phyloP scores from a whole-genome alignment of 495 filamentous ascomycete genomes.

The Neurospora sublineolata region DNA sequence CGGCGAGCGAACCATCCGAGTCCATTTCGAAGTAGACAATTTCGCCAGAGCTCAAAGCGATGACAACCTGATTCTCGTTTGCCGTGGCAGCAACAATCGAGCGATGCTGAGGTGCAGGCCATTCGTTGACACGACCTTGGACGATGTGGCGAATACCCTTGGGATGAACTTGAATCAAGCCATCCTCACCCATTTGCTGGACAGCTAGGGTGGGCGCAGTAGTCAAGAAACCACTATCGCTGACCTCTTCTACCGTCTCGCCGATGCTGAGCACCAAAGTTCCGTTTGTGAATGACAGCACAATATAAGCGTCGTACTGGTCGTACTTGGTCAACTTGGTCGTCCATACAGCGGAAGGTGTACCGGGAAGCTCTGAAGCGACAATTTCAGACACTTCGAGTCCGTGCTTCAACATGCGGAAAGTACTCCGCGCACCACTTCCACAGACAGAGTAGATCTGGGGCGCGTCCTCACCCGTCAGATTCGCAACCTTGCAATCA shows the following conservation, averaged over 20 bases:
- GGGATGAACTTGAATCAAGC: slow-evolving; percentile 87
- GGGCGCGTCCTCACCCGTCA: slow-evolving; percentile 83
- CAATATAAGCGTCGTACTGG: slow-evolving; percentile 69
- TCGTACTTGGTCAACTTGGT: slow-evolving; percentile 77
- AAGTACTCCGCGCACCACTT: slow-evolving; percentile 74
- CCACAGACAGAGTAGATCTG: slow-evolving; percentile 93
- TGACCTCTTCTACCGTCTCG: slow-evolving; percentile 91
- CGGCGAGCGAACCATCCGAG: slow-evolving; percentile 74
- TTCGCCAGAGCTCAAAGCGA: slow-evolving; percentile 88
- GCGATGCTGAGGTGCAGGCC: slow-evolving; percentile 84
- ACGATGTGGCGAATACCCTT: slow-evolving; percentile 88
- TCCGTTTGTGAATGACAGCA: slow-evolving; percentile 57
- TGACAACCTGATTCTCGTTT: slow-evolving; percentile 84
- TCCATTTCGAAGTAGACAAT: slow-evolving; percentile 98
- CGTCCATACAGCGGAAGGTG: slow-evolving; percentile 87
- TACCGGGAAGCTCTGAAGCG: slow-evolving; percentile 74
- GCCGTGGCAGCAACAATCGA: slow-evolving; percentile 93
- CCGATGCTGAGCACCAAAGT: slow-evolving; percentile 86
- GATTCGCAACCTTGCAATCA: slow-evolving; percentile 80
- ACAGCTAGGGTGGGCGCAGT: slow-evolving; percentile 81
- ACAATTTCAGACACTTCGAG: slow-evolving; percentile 90
- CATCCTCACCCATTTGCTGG: slow-evolving; percentile 87
- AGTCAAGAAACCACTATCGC: slow-evolving; percentile 80
- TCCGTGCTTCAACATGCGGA: slow-evolving; percentile 85
- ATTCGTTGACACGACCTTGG: slow-evolving; percentile 78